Conservation (phyloP, 2,329 filamentous ascomycete genomes). For the Diaporthe eres region DNA sequence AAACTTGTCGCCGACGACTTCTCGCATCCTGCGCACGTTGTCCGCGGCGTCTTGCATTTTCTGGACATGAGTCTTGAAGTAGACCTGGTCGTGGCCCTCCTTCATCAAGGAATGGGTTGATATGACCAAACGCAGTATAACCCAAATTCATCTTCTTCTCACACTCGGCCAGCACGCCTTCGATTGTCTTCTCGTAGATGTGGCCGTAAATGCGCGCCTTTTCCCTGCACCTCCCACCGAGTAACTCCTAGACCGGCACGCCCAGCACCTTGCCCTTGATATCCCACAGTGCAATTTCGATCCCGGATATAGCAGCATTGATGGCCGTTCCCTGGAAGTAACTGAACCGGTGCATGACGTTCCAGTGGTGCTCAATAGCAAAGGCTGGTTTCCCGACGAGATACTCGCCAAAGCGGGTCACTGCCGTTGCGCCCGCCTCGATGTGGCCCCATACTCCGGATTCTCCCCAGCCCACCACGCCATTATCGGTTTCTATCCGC, state of each 20-base stretch:
- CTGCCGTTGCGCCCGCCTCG: neutral
- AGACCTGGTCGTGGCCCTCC: slow-evolving; percentile 14
- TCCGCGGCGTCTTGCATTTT: slow-evolving; percentile 20
- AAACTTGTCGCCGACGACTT: slow-evolving; percentile 11
- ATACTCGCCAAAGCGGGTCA: neutral
- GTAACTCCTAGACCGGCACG: slow-evolving; percentile 1
- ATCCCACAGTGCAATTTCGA: slow-evolving; percentile 7
- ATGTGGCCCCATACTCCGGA: slow-evolving; percentile 4
- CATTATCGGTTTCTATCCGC: neutral
- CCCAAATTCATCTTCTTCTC: neutral
- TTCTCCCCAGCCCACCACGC: slow-evolving; percentile 14
- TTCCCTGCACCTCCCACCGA: neutral
- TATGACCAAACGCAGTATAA: neutral
- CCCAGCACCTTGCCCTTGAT: slow-evolving; percentile 15
- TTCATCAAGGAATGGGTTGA: slow-evolving; percentile 7
- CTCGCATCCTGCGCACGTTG: slow-evolving; percentile 13
- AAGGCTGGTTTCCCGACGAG: neutral
- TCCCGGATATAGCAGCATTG: slow-evolving; percentile 7
- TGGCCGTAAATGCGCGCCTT: slow-evolving; percentile 14
- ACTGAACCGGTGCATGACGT: slow-evolving; percentile 3
- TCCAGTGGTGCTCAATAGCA: neutral
- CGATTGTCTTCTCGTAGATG: slow-evolving; percentile 16
- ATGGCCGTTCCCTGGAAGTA: slow-evolving; percentile 15
- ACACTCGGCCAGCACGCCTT: slow-evolving; percentile 10
- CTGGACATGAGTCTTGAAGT: slow-evolving; percentile 15